Base-by-base conservation (phyloP, 768 basidiomycete species). In the Collybiopsis confluens region DNA sequence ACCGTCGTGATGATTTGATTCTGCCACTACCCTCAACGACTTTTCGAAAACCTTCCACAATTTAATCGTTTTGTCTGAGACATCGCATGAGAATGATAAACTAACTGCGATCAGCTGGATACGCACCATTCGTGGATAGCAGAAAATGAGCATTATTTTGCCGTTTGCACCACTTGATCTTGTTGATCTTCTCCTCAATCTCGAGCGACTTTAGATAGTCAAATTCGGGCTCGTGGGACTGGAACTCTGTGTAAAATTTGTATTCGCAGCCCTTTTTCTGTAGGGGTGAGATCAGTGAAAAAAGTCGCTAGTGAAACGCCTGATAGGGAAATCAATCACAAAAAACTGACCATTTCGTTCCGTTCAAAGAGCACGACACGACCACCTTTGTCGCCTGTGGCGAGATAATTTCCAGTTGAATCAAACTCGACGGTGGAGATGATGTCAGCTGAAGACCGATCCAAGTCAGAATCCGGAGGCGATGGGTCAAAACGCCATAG, bases 141-240 rank as follows among this genome's bases (percentile, higher is more conserved):
- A 99, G 74, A 72, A 99, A 98, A 72, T 99, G 97, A 42, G 97
- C 95, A 43, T 90, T 80, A 69, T 98, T 98, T 74, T 97, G 94
- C 59, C 97, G 83, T 77, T 87, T 94, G 79, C 95, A 98, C 97
- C 97, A 99, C 70, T 94, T 92, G 83, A 99, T 99, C 84, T 97
- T 92, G 79, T 99, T 99, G 79, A 99, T 99, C 88, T 99, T 99
- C 82, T 99, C 97, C 74, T 99, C 97, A 72, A 99, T 99, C 81
- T 99, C 97, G 62, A 99, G 79, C 21, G 93, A 97, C 80, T 99
- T 99, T 66, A 99, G 86, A 71, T 99, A 99, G 76, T 99, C 97
- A 70, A 99, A 99, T 70, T 99, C 97, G 52, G 97, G 97, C 70
- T 99, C 97, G 70, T 99, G 97, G 43, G 92, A 95, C 79, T 99